Percentiles rank a stretch among this genome's conserved stretches.
These are phyloP conservation scores for Globisporangium emineosum DNA, from an alignment of 352 stramenopile genomes.

Conservation along the genomic window DNA sequence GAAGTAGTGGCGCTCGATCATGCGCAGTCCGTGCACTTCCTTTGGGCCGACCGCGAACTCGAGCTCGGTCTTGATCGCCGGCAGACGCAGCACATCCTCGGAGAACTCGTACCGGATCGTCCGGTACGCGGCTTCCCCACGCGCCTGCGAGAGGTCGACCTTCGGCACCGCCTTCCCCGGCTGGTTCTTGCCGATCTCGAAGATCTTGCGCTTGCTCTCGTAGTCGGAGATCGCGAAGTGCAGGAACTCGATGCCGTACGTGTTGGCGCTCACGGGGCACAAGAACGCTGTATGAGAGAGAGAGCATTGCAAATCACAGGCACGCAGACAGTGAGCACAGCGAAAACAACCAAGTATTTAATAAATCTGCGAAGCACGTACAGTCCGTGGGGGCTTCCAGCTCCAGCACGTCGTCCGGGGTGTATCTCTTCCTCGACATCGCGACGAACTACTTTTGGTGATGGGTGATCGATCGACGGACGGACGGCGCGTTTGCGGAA, in stretches of 20 bases:
- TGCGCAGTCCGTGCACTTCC: constrained; percentile 90
- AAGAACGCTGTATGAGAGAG: constrained; percentile 74
- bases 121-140: constrained; percentile 88
- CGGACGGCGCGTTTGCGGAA: neutral
- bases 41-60: constrained; percentile 92
- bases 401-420: constrained; percentile 79
- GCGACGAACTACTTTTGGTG: neutral
- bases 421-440: constrained; percentile 77
- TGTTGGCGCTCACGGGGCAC: constrained; percentile 92
- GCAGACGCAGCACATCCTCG: constrained; percentile 90
- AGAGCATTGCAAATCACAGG: constrained; percentile 6
- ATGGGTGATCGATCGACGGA: neutral
- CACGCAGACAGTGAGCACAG: neutral
- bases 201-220: constrained; percentile 93
- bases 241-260: constrained; percentile 95
- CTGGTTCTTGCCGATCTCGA: constrained; percentile 87
- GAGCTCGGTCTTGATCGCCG: constrained; percentile 87
- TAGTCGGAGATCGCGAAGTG: constrained; percentile 95
- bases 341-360: neutral
- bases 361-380: constrained; percentile 24
- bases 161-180: constrained; percentile 75
- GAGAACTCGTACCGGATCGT: constrained; percentile 96
- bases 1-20: constrained; percentile 98
- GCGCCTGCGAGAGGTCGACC: constrained; percentile 75
- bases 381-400: constrained; percentile 73